Conservation (phyloP, 768 basidiomycete species). For the Boletus rubropictus region DNA sequence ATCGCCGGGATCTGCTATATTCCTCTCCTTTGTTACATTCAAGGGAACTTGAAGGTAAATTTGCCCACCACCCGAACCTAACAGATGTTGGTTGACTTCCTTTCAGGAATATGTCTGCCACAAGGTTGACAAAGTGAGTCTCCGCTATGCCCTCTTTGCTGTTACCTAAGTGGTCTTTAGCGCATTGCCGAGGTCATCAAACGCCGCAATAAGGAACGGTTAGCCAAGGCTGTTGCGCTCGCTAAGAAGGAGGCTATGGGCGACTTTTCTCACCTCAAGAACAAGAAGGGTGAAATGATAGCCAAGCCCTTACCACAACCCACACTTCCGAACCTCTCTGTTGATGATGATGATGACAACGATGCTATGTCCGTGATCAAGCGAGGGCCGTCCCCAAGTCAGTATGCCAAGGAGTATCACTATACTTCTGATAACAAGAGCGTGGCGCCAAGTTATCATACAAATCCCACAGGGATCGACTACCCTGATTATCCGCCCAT, state of each 20-base stretch:
- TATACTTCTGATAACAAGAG: conserved; percentile 48
- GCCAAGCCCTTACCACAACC: conserved; percentile 85
- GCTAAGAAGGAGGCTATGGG: conserved; percentile 90
- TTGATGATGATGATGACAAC: conserved; percentile 68
- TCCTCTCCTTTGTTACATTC: conserved; percentile 92
- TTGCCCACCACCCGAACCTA: neutral
- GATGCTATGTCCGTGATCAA: conserved; percentile 53
- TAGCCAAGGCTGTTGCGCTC: conserved; percentile 70
- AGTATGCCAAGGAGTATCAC: conserved; percentile 51
- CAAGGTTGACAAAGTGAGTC: conserved; percentile 89
- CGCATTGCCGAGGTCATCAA: conserved; percentile 93
- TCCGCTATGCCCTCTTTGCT: neutral
- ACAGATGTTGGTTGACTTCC: conserved; percentile 1
- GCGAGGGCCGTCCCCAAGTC: conserved; percentile 49
- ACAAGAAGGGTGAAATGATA: conserved; percentile 83
- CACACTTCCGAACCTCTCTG: conserved; percentile 86
- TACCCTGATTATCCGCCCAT: conserved; percentile 58
- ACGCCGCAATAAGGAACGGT: conserved; percentile 80
- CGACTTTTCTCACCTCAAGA: conserved; percentile 86
- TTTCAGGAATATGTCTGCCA: conserved; percentile 92
- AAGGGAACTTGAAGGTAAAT: conserved; percentile 89
- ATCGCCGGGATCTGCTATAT: conserved; percentile 85
- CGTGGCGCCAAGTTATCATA: conserved; percentile 32
- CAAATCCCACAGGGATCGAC: conserved; percentile 37
- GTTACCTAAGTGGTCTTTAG: conserved; percentile 35